phyloP scores from a whole-genome alignment of 2,329 filamentous ascomycete genomes.

The Thermothelomyces thermophilus region DNA sequence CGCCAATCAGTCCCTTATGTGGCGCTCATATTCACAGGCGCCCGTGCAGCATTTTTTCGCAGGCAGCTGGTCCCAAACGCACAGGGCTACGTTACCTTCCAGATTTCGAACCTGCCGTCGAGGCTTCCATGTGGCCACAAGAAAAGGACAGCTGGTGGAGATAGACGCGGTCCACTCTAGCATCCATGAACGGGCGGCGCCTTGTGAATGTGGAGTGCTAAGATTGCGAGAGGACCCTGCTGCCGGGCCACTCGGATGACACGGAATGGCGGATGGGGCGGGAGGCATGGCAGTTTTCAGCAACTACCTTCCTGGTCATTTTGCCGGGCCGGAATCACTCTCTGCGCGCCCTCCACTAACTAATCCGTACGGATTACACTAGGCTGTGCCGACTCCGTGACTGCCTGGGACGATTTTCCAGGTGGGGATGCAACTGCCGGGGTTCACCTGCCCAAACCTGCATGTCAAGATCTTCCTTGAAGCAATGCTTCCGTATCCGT shows the following conservation, averaged over 20 bases:
- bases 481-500: slow-evolving; percentile 1
- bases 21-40: slow-evolving; percentile 11
- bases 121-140: slow-evolving; percentile 26
- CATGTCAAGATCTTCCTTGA: slow-evolving; percentile 18
- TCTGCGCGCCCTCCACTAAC: too few relatives aligned
- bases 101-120: slow-evolving; percentile 13
- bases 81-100: slow-evolving; percentile 18
- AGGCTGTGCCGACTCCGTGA: slow-evolving; percentile 1
- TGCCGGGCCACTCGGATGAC: slow-evolving; percentile 22
- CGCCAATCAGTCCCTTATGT: slow-evolving; percentile 22
- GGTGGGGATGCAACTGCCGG: slow-evolving; percentile 16
- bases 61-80: neutral
- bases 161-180: slow-evolving; percentile 3
- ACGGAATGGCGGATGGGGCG: slow-evolving; percentile 9
- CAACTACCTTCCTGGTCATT: too few relatives aligned
- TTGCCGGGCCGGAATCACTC: too few relatives aligned
- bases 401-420: slow-evolving; percentile 1
- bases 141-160: slow-evolving; percentile 18
- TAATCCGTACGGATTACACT: too few relatives aligned
- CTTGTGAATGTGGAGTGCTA: slow-evolving; percentile 5
- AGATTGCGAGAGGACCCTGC: slow-evolving; percentile 7
- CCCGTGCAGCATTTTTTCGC: slow-evolving; percentile 12
- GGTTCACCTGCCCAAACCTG: slow-evolving; percentile 11
- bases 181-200: neutral
- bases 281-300: slow-evolving; percentile 11